Evolutionary conservation across 805 yeast species (phyloP).

Genomic region (Saccharomyces cerevisiae): DNA sequence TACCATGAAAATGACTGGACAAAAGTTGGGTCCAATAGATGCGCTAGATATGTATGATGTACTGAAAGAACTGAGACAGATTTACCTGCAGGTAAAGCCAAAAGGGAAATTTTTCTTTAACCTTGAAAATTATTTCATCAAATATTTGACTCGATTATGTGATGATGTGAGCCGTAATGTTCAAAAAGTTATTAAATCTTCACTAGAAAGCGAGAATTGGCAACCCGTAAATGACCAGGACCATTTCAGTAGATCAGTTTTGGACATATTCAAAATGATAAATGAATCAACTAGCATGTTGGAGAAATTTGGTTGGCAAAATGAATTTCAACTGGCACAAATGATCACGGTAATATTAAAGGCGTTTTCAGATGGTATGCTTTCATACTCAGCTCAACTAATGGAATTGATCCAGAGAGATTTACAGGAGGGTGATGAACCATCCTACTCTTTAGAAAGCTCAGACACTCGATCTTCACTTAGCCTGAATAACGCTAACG

Average conservation of each 20-base stretch:
- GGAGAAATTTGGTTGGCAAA: constrained; percentile 54
- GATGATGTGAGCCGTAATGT: constrained; percentile 40
- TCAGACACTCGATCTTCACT: background rate
- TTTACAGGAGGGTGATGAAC: constrained; percentile 14
- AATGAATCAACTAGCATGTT: constrained; percentile 52
- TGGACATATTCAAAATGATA: constrained; percentile 59
- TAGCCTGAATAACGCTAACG: constrained; percentile 2
- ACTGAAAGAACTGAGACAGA: constrained; percentile 44
- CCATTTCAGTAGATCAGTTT: constrained; percentile 50
- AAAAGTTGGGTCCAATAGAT: constrained; percentile 42
- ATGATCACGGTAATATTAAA: constrained; percentile 53
- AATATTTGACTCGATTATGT: constrained; percentile 37
- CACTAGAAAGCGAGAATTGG: constrained; percentile 52
- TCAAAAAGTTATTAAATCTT: constrained; percentile 40
- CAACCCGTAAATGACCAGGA: constrained; percentile 42
- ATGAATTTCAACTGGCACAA: constrained; percentile 53
- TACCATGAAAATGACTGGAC: constrained; percentile 22
- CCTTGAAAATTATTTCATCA: constrained; percentile 49
- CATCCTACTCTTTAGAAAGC: constrained; percentile 16
- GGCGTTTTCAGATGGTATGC: constrained; percentile 53
- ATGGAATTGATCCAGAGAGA: constrained; percentile 36
- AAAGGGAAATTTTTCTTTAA: constrained; percentile 40
- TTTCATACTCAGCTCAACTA: constrained; percentile 38
- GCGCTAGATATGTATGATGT: constrained; percentile 49
- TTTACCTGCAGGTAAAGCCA: constrained; percentile 42